A percentile compares a stretch with the other conserved stretches of the same genome.
These are phyloP conservation scores for Neckera pumila DNA, from an alignment of 225 moss, liverwort and hornwort genomes.

Conservation along the genomic window DNA sequence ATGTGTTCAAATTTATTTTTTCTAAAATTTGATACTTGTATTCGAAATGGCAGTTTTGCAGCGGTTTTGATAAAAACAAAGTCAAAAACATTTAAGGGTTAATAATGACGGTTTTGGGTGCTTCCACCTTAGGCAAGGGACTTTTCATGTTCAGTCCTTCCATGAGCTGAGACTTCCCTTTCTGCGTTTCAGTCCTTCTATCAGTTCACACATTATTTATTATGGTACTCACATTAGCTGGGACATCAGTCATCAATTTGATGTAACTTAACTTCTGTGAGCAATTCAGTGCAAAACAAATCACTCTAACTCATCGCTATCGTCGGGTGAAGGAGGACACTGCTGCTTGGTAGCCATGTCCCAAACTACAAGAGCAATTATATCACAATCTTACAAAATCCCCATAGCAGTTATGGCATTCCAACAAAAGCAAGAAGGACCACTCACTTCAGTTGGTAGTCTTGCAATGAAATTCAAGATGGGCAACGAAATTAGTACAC, in stretches of 20 bases:
- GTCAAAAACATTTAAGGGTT: too few species aligned
- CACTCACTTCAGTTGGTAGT: not conserved
- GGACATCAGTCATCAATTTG: not conserved
- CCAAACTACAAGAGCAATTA: not conserved
- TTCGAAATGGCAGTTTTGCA: too few species aligned
- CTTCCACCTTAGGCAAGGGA: too few species aligned
- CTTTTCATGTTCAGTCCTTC: too few species aligned
- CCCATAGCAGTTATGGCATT: not conserved
- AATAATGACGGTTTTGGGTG: too few species aligned
- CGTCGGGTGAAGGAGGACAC: not conserved
- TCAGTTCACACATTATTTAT: not conserved
- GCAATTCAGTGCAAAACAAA: not conserved
- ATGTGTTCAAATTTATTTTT: too few species aligned
- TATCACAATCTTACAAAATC: slow-evolving; percentile 2
- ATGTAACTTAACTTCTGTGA: not conserved
- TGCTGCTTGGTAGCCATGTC: not conserved
- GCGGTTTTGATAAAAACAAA: too few species aligned
- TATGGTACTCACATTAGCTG: not conserved
- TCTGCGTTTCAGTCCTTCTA: not conserved
- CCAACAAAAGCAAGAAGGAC: not conserved
- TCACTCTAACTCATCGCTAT: not conserved
- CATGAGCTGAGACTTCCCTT: too few species aligned
- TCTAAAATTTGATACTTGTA: too few species aligned
- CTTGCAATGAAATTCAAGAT: not conserved
- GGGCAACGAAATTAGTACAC: not conserved